Evolutionary conservation across 1,139 yeast species (phyloP).

Genomic region (Saccharomyces pastorianus): DNA sequence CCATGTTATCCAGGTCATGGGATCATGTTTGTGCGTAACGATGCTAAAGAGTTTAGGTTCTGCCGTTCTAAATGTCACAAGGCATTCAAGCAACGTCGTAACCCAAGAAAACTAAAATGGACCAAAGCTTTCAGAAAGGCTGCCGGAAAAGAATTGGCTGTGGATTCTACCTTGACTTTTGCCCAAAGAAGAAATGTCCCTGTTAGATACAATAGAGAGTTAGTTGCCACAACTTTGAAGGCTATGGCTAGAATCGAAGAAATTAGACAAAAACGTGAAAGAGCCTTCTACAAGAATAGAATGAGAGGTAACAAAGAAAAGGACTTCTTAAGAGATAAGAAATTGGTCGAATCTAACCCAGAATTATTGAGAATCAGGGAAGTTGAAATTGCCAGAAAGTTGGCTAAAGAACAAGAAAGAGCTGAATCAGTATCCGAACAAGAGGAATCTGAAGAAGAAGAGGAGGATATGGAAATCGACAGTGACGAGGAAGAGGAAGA

Average conservation of each 20-base stretch:
- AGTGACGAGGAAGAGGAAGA: conserved; percentile 38
- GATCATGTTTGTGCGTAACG: conserved; percentile 94
- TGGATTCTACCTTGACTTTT: conserved; percentile 90
- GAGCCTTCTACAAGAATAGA: conserved; percentile 98
- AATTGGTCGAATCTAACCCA: conserved; percentile 80
- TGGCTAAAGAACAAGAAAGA: conserved; percentile 60
- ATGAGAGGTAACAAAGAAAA: conserved; percentile 95
- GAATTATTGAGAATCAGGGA: conserved; percentile 87
- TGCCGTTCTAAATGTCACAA: conserved; percentile 98
- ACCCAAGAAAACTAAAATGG: conserved; percentile 97
- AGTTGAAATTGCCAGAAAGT: conserved; percentile 76
- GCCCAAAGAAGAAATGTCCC: conserved; percentile 98
- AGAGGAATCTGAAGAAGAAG: conserved; percentile 40
- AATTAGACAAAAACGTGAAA: conserved; percentile 91
- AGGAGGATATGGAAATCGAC: conserved; percentile 38
- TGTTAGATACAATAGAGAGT: conserved; percentile 92
- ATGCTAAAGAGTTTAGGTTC: conserved; percentile 93
- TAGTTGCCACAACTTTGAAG: conserved; percentile 85
- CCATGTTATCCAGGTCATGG: conserved; percentile 98
- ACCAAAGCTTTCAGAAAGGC: conserved; percentile 98
- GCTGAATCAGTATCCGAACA: conserved; percentile 45
- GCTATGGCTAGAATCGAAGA: conserved; percentile 96
- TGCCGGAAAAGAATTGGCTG: conserved; percentile 97
- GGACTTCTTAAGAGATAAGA: conserved; percentile 77
- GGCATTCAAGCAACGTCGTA: conserved; percentile 95